These are phyloP conservation scores for Tephrocybe sp. DNA, from an alignment of 768 basidiomycete species.

Conservation along the genomic window DNA sequence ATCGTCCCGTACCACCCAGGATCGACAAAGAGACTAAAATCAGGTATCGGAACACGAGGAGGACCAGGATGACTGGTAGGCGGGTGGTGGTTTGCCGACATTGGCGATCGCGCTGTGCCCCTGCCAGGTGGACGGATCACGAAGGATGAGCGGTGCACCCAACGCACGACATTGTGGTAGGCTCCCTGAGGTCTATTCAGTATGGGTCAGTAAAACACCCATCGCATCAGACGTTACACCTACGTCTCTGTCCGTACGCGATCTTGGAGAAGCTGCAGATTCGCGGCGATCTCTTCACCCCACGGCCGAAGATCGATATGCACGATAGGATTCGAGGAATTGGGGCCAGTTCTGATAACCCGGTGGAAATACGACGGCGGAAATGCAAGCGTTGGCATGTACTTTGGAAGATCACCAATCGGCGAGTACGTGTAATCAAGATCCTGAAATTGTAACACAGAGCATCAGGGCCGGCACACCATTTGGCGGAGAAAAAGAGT, in stretches of 20 bases:
- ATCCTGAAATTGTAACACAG: constrained; percentile 49
- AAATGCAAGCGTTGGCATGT: constrained; percentile 78
- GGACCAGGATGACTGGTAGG: constrained; percentile 19
- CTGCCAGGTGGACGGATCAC: constrained; percentile 52
- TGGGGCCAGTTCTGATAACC: constrained; percentile 66
- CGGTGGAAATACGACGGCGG: constrained; percentile 90
- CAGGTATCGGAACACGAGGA: constrained; percentile 53
- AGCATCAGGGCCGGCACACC: too few species aligned
- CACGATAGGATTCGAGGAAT: constrained; percentile 57
- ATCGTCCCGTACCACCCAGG: constrained; percentile 83
- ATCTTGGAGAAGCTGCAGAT: constrained; percentile 77
- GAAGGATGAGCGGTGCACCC: constrained; percentile 83
- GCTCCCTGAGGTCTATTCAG: constrained; percentile 69
- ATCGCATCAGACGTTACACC: constrained; percentile 28
- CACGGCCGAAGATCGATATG: constrained; percentile 78
- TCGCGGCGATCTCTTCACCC: constrained; percentile 74
- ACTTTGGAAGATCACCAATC: constrained; percentile 76
- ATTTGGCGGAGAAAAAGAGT: constrained; percentile 13
- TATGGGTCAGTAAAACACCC: constrained; percentile 8
- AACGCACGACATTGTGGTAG: constrained; percentile 79
- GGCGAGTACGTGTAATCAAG: constrained; percentile 81
- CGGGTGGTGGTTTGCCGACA: constrained; percentile 26
- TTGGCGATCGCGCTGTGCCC: constrained; percentile 29
- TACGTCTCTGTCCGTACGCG: constrained; percentile 79
- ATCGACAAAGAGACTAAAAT: constrained; percentile 61